phyloP scores from a whole-genome alignment of 371 early-diverging fungal species.

The Amoeboaphelidium protococcarum region DNA sequence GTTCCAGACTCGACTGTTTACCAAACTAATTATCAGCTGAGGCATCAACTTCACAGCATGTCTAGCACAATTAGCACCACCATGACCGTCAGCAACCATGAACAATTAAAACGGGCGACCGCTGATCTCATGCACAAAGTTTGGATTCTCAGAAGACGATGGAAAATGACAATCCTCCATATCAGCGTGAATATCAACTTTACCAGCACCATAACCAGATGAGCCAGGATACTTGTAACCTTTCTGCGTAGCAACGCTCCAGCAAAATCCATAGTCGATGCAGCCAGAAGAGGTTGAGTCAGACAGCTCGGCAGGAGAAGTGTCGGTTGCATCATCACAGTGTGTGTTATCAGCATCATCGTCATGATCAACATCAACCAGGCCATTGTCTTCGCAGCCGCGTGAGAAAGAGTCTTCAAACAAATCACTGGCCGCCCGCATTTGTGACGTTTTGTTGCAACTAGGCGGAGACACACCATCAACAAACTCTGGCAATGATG shows the following conservation, averaged over 20 bases:
- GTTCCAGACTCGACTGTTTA: not conserved
- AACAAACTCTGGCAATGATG: too few relatives aligned
- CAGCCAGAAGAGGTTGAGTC: too few relatives aligned
- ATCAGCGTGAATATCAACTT: not conserved
- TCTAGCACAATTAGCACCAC: not conserved
- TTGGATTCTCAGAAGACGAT: not conserved
- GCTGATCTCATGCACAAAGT: not conserved
- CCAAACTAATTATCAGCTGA: not conserved
- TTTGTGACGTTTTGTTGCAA: too few relatives aligned
- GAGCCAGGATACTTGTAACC: not conserved
- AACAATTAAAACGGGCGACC: not conserved
- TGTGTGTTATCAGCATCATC: too few relatives aligned
- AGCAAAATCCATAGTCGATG: not conserved
- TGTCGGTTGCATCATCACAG: too few relatives aligned
- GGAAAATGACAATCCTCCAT: not conserved
- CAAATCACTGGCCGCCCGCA: too few relatives aligned
- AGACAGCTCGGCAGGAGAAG: too few relatives aligned
- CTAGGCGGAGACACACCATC: too few relatives aligned
- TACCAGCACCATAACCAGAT: not conserved
- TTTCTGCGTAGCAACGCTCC: not conserved
- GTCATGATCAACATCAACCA: too few relatives aligned
- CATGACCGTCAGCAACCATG: not conserved
- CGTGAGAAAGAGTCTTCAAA: too few relatives aligned
- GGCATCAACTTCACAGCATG: not conserved
- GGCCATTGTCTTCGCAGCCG: too few relatives aligned